Evolutionary conservation across 495 filamentous ascomycete genomes (phyloP).

Genomic region (Aspergillus conjunctus): DNA sequence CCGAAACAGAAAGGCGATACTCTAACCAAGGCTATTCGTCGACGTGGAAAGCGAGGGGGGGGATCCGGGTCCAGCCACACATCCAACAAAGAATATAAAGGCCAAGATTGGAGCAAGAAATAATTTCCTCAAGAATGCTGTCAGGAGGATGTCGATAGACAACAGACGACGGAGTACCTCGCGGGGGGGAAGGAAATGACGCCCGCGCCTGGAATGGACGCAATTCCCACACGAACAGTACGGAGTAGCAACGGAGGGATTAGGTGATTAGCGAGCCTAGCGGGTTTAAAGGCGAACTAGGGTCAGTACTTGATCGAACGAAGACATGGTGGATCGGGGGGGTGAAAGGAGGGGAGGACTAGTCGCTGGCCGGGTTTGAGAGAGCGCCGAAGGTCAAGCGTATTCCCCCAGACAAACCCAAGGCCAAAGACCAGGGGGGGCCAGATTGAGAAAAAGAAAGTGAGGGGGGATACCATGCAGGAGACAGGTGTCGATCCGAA

Average conservation of each 20-base stretch:
- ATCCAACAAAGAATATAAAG: slow-evolving; percentile 19
- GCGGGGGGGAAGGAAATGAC: slow-evolving; percentile 22
- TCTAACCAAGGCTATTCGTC: slow-evolving; percentile 21
- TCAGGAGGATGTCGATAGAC: slow-evolving; percentile 7
- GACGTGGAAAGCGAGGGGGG: slow-evolving; percentile 17
- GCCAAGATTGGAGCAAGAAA: slow-evolving; percentile 12
- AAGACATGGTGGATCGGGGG: slow-evolving; percentile 10
- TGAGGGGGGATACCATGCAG: slow-evolving; percentile 23
- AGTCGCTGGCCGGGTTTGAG: background rate
- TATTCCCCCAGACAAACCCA: slow-evolving; percentile 5
- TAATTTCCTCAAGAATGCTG: slow-evolving; percentile 1
- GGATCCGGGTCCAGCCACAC: slow-evolving; percentile 16
- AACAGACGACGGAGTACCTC: slow-evolving; percentile 10
- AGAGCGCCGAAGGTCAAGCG: background rate
- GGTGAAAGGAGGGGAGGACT: background rate
- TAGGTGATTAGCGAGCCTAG: slow-evolving; percentile 14
- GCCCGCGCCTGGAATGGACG: slow-evolving; percentile 18
- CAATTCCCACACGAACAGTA: slow-evolving; percentile 15
- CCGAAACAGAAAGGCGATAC: slow-evolving; percentile 19
- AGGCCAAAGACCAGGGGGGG: slow-evolving; percentile 7
- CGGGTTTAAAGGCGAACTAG: slow-evolving; percentile 15
- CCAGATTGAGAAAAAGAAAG: slow-evolving; percentile 18
- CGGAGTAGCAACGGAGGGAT: background rate
- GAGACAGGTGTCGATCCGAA: slow-evolving; percentile 19
- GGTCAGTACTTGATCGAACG: slow-evolving; percentile 19